Evolutionary conservation across 345 rosid species (phyloP).

Genomic region (Ceriops tagal): DNA sequence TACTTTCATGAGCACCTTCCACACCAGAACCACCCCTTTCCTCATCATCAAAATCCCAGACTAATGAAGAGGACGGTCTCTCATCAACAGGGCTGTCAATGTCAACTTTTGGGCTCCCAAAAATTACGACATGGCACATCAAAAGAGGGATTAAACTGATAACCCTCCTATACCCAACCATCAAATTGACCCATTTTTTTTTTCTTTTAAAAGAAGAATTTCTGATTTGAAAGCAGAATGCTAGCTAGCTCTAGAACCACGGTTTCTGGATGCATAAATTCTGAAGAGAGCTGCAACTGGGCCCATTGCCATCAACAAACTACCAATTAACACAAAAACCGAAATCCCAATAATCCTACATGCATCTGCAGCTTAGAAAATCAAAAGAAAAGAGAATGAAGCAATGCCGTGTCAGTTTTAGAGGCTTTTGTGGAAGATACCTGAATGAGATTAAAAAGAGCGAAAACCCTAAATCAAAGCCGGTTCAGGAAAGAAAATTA

Average conservation of each 20-base stretch:
- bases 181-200: constrained; percentile 2
- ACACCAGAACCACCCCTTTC: constrained; percentile 3
- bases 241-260: constrained; percentile 27
- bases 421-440: not conserved
- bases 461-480: not conserved
- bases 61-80: constrained; percentile 36
- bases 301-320: constrained; percentile 47
- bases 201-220: constrained; percentile 26
- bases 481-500: not conserved
- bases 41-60: constrained; percentile 21
- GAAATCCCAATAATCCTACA: constrained; percentile 4
- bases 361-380: not conserved
- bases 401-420: not conserved
- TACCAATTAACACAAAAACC: not conserved
- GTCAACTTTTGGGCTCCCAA: constrained; percentile 14
- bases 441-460: not conserved
- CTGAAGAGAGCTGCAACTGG: constrained; percentile 43
- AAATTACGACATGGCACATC: constrained; percentile 28
- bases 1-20: constrained; percentile 18
- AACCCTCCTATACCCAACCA: constrained; percentile 21
- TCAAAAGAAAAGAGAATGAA: not conserved
- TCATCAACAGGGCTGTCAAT: constrained; percentile 19
- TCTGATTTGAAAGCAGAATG: constrained; percentile 20
- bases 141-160: constrained; percentile 17
- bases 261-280: constrained; percentile 32